Percentiles rank a stretch among this genome's conserved stretches.
Evolutionary conservation across 129 eudicot genomes (phyloP).

Genomic region (Dittrichia graveolens): DNA sequence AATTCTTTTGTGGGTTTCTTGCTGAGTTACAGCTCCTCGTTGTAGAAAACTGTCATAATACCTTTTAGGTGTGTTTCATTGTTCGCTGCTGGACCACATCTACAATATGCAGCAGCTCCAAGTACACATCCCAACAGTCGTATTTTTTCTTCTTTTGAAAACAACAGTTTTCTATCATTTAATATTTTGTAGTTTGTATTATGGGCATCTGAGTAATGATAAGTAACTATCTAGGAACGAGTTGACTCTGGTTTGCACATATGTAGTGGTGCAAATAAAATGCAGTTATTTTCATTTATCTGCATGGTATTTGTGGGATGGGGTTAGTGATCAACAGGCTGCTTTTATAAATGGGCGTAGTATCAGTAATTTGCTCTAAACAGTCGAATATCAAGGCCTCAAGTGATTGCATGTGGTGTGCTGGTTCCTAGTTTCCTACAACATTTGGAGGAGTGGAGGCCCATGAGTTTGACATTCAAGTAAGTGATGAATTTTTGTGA

Average conservation of each 20-base stretch:
- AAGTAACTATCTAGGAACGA: neutral
- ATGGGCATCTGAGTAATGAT: constrained; percentile 19
- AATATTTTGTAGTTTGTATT: neutral
- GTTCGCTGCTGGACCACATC: constrained; percentile 1
- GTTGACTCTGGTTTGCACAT: constrained; percentile 5
- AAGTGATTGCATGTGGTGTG: constrained; percentile 34
- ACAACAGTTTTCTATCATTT: neutral
- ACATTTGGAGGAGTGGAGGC: constrained; percentile 38
- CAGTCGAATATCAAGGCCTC: constrained; percentile 30
- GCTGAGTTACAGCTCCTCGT: neutral
- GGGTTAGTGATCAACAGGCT: constrained; percentile 27
- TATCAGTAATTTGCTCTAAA: constrained; percentile 21
- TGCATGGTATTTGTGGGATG: constrained; percentile 24
- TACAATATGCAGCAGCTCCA: neutral
- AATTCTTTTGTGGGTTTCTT: neutral
- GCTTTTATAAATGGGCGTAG: constrained; percentile 24
- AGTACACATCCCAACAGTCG: neutral
- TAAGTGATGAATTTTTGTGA: constrained; percentile 42
- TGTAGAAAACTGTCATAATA: constrained; percentile 4
- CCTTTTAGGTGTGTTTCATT: neutral
- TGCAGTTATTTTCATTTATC: constrained; percentile 5
- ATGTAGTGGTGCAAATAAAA: constrained; percentile 15
- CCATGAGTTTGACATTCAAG: constrained; percentile 41
- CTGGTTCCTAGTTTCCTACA: constrained; percentile 16
- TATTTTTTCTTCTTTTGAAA: neutral